Conservation (phyloP, 768 basidiomycete genomes). For the Tephrocybe sp. region DNA sequence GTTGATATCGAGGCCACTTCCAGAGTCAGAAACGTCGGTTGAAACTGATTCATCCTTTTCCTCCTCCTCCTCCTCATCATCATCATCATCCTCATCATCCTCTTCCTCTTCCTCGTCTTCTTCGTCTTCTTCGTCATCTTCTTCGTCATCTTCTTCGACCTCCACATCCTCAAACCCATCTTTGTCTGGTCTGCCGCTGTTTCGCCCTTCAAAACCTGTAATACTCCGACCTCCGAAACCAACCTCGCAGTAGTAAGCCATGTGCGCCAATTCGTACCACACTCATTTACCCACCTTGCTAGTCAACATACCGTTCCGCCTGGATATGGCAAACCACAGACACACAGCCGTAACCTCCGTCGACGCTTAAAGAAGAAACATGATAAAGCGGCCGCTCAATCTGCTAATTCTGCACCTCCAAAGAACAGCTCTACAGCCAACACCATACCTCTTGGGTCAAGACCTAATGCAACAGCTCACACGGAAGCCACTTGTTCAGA, state of each 20-base stretch:
- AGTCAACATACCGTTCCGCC: constrained; percentile 15
- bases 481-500: neutral
- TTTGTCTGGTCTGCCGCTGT: constrained; percentile 15
- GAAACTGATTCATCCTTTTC: constrained; percentile 22
- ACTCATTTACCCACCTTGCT: neutral
- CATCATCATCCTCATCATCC: constrained; percentile 23
- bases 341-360: constrained; percentile 12
- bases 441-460: constrained; percentile 38
- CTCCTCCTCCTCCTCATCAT: constrained; percentile 19
- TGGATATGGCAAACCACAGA: constrained; percentile 16
- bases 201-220: constrained; percentile 2
- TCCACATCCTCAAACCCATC: too few relatives aligned
- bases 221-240: constrained; percentile 12
- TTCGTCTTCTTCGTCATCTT: constrained; percentile 23
- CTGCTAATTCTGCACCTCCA: constrained; percentile 18
- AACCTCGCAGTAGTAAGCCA: constrained; percentile 12
- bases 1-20: constrained; percentile 5
- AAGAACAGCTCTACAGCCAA: constrained; percentile 40
- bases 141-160: constrained; percentile 21
- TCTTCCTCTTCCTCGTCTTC: constrained; percentile 21
- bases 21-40: constrained; percentile 24
- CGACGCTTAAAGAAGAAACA: constrained; percentile 21
- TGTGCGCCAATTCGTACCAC: neutral
- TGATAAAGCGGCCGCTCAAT: constrained; percentile 18
- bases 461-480: neutral